These are phyloP conservation scores for Chondrus crispus DNA, from an alignment of 23 red algal species.

Conservation along the genomic window DNA sequence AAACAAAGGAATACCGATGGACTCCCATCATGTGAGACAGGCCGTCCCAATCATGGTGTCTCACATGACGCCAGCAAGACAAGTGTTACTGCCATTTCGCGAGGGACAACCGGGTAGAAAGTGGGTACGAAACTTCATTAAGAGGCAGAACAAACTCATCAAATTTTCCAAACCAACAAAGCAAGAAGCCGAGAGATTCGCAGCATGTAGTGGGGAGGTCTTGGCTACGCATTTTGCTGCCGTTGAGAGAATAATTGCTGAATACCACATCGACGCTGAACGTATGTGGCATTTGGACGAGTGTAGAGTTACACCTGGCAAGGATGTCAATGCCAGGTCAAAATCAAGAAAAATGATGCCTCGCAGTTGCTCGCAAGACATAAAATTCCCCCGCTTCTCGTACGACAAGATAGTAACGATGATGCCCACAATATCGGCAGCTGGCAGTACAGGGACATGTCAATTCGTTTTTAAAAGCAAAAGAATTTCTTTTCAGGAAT, in stretches of 20 bases:
- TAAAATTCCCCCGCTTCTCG: neutral
- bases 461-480: slow-evolving; percentile 18
- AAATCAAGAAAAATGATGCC: neutral
- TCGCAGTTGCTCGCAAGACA: neutral
- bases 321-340: neutral
- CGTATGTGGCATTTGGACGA: neutral
- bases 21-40: neutral
- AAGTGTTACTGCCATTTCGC: neutral
- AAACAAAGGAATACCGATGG: neutral
- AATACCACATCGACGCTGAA: neutral
- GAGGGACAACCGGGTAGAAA: neutral
- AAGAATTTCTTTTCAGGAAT: neutral
- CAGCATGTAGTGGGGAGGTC: neutral
- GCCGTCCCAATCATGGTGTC: neutral
- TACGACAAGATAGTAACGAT: slow-evolving; percentile 28
- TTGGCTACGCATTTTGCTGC: neutral
- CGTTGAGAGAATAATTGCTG: neutral
- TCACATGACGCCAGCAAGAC: neutral
- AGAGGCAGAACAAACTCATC: neutral
- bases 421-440: neutral
- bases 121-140: neutral
- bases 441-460: neutral
- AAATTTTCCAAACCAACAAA: neutral
- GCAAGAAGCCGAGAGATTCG: neutral
- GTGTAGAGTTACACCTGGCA: neutral